Evolutionary conservation across 148 eudicot genomes (phyloP), one percentile per base, ranked within the genome.

Genomic region (Chenopodium quinoa): DNA sequence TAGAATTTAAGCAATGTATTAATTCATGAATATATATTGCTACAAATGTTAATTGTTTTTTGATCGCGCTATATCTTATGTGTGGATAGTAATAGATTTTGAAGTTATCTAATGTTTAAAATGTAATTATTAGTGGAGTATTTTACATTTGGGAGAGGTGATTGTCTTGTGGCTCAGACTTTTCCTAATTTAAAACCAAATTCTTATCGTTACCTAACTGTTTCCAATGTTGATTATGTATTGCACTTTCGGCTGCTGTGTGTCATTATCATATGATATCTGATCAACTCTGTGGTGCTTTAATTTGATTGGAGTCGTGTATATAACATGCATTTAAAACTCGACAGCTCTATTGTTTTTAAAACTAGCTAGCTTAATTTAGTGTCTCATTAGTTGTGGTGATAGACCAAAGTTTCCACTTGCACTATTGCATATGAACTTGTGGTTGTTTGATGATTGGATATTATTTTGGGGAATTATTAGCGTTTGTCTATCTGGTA

Each of bases 191-290:
- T 40, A 4, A 40, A 40, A 6, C 44, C 44, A 40, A 40, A 7
- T 5, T 40, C 44, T 0, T 5, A 40, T 40, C 44, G 7, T 40
- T 40, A 40, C 44, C 44, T 40, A 40, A 40, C 5, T 40, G 44
- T 40, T 40, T 5, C 8, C 44, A 40, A 40, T 40, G 44, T 40
- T 40, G 44, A 40, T 40, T 48, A 9, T 71, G 22, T 8, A n/a
- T n/a, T 31, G 20, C 70, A 29, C 22, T 48, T 75, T 20, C 7
- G 7, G 8, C 7, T 40, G 44, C 44, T 5, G 7, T 40, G 44
- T 76, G 29, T 76, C 77, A 71, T 76, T 73, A 48, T 70, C 65
- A 64, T 34, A 84, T 84, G 75, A 5, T 12, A 56, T 65, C 9
- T 17, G 47, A 73, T 83, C 37, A 65, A 75, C 54, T 47, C 27